Percentiles rank a stretch among this genome's conserved stretches.
phyloP scores from a whole-genome alignment of 2,329 filamentous ascomycete species.

The Claviceps sp. region DNA sequence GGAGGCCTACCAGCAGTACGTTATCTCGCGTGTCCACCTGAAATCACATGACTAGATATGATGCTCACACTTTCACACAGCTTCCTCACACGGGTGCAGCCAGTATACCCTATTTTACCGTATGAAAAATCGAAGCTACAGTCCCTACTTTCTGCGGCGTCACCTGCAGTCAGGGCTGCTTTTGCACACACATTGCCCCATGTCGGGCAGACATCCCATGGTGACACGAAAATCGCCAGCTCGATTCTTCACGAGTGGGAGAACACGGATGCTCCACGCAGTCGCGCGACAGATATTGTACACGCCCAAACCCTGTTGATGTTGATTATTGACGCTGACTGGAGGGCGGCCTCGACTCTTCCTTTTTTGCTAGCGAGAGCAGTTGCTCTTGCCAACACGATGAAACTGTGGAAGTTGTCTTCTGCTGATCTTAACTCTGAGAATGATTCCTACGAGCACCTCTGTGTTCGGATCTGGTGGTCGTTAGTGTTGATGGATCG shows the following conservation, averaged over 20 bases:
- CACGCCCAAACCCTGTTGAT: slow-evolving; percentile 56
- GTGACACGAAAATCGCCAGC: slow-evolving; percentile 31
- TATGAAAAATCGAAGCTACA: slow-evolving; percentile 42
- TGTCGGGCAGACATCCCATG: slow-evolving; percentile 28
- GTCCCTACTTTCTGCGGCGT: slow-evolving; percentile 41
- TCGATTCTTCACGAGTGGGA: slow-evolving; percentile 41
- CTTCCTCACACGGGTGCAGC: slow-evolving; percentile 53
- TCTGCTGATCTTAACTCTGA: slow-evolving; percentile 35
- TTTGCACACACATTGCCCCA: slow-evolving; percentile 52
- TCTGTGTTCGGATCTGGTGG: slow-evolving; percentile 58
- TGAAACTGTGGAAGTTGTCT: slow-evolving; percentile 39
- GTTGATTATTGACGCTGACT: slow-evolving; percentile 51
- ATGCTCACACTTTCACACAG: slow-evolving; percentile 19
- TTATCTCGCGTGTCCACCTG: background rate
- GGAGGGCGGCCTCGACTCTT: slow-evolving; percentile 31
- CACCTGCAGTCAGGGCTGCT: slow-evolving; percentile 43
- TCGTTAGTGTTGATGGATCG: slow-evolving; percentile 57
- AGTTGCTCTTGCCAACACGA: slow-evolving; percentile 49
- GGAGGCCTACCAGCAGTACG: slow-evolving; percentile 32
- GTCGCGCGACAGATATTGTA: slow-evolving; percentile 33
- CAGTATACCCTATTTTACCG: slow-evolving; percentile 53
- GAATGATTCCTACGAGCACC: slow-evolving; percentile 45
- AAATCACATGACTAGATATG: background rate
- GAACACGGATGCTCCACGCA: slow-evolving; percentile 23
- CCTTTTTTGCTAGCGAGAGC: slow-evolving; percentile 48